Evolutionary conservation across 768 basidiomycete genomes (phyloP).

Genomic region (Auricularia sp.): DNA sequence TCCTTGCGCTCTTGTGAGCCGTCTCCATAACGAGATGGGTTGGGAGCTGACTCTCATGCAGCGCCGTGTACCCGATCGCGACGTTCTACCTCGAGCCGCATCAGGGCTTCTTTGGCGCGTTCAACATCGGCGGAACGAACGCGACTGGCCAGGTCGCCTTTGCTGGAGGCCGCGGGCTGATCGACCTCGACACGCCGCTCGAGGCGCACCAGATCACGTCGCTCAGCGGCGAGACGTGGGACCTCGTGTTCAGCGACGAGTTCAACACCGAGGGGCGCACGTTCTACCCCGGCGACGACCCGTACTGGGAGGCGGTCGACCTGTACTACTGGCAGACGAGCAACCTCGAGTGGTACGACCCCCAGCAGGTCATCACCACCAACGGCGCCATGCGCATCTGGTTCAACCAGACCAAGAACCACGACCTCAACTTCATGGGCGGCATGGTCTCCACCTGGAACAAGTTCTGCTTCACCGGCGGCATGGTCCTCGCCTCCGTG

Average conservation of each 20-base stretch:
- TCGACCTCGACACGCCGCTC: slow-evolving; percentile 67
- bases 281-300: slow-evolving; percentile 83
- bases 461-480: slow-evolving; percentile 79
- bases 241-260: slow-evolving; percentile 79
- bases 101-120: slow-evolving; percentile 46
- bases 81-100: slow-evolving; percentile 40
- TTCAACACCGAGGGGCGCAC: slow-evolving; percentile 72
- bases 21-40: slow-evolving; percentile 22
- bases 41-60: slow-evolving; percentile 5
- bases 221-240: slow-evolving; percentile 44
- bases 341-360: slow-evolving; percentile 43
- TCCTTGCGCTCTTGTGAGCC: slow-evolving; percentile 37
- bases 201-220: slow-evolving; percentile 43
- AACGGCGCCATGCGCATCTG: slow-evolving; percentile 61
- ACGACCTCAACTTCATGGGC: slow-evolving; percentile 64
- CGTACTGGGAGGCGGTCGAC: slow-evolving; percentile 80
- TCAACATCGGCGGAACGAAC: slow-evolving; percentile 71
- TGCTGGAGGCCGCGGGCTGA: slow-evolving; percentile 52
- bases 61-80: slow-evolving; percentile 53
- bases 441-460: slow-evolving; percentile 65
- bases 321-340: slow-evolving; percentile 60
- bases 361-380: slow-evolving; percentile 61
- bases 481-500: slow-evolving; percentile 30
- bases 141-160: slow-evolving; percentile 54
- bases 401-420: slow-evolving; percentile 50